Conservation (phyloP, 371 early-diverging fungal species). For the Circinella minor region DNA sequence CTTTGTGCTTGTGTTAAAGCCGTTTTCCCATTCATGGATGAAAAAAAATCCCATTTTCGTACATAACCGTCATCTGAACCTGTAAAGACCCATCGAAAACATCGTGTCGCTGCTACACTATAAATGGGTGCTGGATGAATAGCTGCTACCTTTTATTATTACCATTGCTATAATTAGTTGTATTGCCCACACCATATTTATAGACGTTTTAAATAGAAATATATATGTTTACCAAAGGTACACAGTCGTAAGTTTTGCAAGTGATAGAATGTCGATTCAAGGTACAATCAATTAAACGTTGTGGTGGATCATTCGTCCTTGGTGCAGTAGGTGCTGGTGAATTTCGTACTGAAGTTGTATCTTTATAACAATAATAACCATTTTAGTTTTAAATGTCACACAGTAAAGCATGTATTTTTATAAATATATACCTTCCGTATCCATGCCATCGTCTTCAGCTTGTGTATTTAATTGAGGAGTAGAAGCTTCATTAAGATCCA, state of each 20-base stretch:
- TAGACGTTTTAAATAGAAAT: no score
- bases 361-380: neutral
- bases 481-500: conserved; percentile 43
- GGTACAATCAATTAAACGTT: conserved; percentile 37
- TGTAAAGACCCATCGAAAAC: conserved; percentile 92
- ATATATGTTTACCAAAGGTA: conserved; percentile 49
- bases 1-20: conserved; percentile 82
- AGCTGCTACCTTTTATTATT: conserved; percentile 59
- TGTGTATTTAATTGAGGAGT: conserved; percentile 38
- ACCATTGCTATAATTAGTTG: no score
- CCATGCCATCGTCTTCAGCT: conserved; percentile 44
- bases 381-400: neutral
- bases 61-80: conserved; percentile 95
- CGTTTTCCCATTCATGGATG: conserved; percentile 85
- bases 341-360: conserved; percentile 11
- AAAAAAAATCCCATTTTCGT: conserved; percentile 91
- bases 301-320: conserved; percentile 21
- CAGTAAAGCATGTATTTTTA: no score
- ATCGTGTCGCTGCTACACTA: conserved; percentile 75
- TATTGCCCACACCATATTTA: no score
- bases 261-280: conserved; percentile 44
- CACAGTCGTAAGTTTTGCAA: conserved; percentile 60
- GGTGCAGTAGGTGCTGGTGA: conserved; percentile 16
- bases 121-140: conserved; percentile 80
- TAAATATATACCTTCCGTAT: conserved; percentile 38